phyloP scores from a whole-genome alignment of 2,329 filamentous ascomycete species.

The Cordyceps tenuipes region DNA sequence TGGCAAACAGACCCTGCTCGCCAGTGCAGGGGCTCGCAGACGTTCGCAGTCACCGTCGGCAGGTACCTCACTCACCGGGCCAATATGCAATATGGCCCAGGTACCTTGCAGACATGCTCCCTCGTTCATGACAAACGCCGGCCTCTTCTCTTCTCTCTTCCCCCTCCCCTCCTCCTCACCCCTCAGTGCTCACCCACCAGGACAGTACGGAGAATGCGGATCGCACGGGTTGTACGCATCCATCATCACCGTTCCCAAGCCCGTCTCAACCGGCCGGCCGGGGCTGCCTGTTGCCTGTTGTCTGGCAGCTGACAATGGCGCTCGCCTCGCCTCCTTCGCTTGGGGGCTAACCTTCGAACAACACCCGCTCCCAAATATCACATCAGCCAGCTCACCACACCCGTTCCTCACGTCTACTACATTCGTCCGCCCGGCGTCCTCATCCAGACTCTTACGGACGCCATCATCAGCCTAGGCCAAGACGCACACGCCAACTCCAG shows the following conservation, averaged over 20 bases:
- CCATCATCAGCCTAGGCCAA: slow-evolving; percentile 5
- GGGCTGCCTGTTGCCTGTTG: too few relatives aligned
- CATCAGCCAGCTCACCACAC: slow-evolving; percentile 1
- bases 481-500: not conserved
- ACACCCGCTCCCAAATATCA: not conserved
- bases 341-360: slow-evolving; percentile 2
- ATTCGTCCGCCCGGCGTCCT: slow-evolving; percentile 2
- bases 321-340: not conserved
- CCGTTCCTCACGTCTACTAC: not conserved
- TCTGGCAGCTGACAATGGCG: slow-evolving; percentile 4
- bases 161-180: not conserved
- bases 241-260: not conserved
- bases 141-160: not conserved
- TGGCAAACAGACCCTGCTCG: not conserved
- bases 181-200: not conserved
- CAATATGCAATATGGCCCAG: too few relatives aligned
- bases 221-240: not conserved
- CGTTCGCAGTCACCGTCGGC: not conserved
- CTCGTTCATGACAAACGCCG: not conserved
- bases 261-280: not conserved
- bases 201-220: not conserved
- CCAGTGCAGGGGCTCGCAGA: not conserved
- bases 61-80: not conserved
- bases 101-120: too few relatives aligned
- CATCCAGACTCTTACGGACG: not conserved